Evolutionary conservation across 192 early-diverging fungal genomes (phyloP), one percentile per base, ranked within the genome.

Genomic region (Entomortierella beljakovae): DNA sequence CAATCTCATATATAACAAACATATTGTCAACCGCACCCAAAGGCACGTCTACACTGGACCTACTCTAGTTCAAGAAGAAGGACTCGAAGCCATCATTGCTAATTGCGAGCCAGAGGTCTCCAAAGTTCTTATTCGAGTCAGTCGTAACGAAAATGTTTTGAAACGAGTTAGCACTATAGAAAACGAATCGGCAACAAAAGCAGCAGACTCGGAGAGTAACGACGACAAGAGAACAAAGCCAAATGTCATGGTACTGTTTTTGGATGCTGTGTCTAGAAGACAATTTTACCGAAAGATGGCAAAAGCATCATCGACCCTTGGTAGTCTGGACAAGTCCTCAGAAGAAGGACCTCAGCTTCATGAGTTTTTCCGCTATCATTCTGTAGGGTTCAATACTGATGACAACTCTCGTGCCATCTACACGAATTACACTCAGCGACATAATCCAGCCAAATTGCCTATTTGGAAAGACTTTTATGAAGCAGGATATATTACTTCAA

Each of bases 401-500:
- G 81, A 80, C 65, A 87, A 80, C 73, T 85, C 88, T 10, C 75
- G 74, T 18, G 88, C 72, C 18, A 67, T 86, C 40, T 89, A 82
- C 58, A 62, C 77, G 18, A 85, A 86, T 25, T 48, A 68, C 20
- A 29, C 65, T 1, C 37, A 76, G 20, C 3, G 9, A 0, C 37
- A 23, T 7, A 38, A 67, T 13, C 64, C 73, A 18, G 26, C 73
- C 29, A 32, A 23, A 7, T 62, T 83, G 6, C 88, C 88, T 0
- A 81, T 89, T 43, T 89, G 88, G 88, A 87, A 85, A 26, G 77
- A 89, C 48, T 89, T 82, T 52, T 63, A 82, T 26, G 85, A 89
- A 37, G 83, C 76, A 2, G 88, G 88, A 0, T 89, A 86, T 33
- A 81, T 89, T 28, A 86, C 88, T 0, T 80, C 84, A 10, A 80